Base-by-base conservation (phyloP, 2,329 filamentous ascomycete species). In the Pseudopyricularia cyperi region DNA sequence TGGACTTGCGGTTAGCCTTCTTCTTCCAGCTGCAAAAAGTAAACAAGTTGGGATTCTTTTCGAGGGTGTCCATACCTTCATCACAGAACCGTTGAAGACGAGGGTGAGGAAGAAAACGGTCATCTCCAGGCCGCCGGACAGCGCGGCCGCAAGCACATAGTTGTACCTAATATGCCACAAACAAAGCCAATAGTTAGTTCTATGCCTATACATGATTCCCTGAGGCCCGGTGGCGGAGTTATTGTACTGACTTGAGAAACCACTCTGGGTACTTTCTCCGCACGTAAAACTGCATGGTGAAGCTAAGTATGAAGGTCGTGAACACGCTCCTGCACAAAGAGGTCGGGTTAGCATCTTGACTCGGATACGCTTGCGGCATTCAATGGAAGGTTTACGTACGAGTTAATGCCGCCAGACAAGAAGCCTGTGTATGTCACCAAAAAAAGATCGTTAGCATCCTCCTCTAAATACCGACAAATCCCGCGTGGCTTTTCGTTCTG, bases 51-150 rank as follows among this genome's bases (percentile, higher is more conserved):
- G 8, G 33, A 15, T 34, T 34, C 8, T 8, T 7, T 19, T 3
- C 37, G 14, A 4, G 7, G 19, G 1, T 49, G 2, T 8, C 26
- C 33, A 26, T 46, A 35, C 50, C 44, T 42, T 46, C 57, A 59
- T 34, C 57, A 59, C 32, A 34, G 67, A 71, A 7, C 71, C 72
- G 44, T 71, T 66, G 1, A 75, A 66, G 0, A 66, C 66, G 59
- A 72, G 71, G 0, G 66, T 67, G 2, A 70, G 53, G 28, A 72
- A 63, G 42, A 72, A 71, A 12, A 71, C 61, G 6, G 68, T 59
- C 1, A 67, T 62, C 46, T 68, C 62, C 50, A 66, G 65, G 1
- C 66, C 69, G 4, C 69, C 69, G 47, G 68, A 66, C 35, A 70
- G 58, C 3, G 66, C 69, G 2, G 66, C 69, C 0, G 63, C 63